Base-by-base conservation (phyloP, 441 rosid genomes). In the Hypseocharis bilobata region DNA sequence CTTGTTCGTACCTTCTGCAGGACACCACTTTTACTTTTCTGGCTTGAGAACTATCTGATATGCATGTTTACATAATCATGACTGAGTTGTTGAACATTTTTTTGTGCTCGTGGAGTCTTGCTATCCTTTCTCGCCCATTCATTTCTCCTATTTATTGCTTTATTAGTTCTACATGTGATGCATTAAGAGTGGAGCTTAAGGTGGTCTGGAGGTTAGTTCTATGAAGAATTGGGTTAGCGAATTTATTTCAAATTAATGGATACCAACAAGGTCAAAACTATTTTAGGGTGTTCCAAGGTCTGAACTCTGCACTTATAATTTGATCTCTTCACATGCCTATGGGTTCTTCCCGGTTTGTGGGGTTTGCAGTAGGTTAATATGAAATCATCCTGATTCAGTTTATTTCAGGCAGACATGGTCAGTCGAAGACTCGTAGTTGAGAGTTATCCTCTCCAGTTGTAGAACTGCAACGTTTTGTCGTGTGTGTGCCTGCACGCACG, bases 1-100 rank as follows among this genome's bases (percentile, higher is more conserved):
- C 86, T 94, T 78, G 99, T 94, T 47, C 44, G 88, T 88, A 73
- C 68, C 72, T 75, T 79, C 70, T 71, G 32, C 76, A 61, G 76
- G 25, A 23, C 44, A 57, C 54, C 14, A 40, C 40, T 62, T 70
- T 56, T 11, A 34, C 66, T 70, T 36, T 57, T 40, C 40, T 64
- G 61, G 58, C 59, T 58, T 62, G 32, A 36, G 65, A 44, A 47
- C 38, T 42, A 19, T 22, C 42, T 32, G 14, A 29, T 68, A 11
- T 44, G 16, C 49, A 42, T 51, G 17, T 23, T 32, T 68, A 34
- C 25, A 16, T 10, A 56, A 34, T 63, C 23, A 10, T 23, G 14
- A 52, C n/a, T 52, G 14, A 52, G 58, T 25, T 52, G 29, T 23
- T 52, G 16, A 52, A 20, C 55, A 49, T 49, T 49, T 49, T 38